phyloP scores from a whole-genome alignment of 2,329 filamentous ascomycete species.

The Drechslerella dactyloides region DNA sequence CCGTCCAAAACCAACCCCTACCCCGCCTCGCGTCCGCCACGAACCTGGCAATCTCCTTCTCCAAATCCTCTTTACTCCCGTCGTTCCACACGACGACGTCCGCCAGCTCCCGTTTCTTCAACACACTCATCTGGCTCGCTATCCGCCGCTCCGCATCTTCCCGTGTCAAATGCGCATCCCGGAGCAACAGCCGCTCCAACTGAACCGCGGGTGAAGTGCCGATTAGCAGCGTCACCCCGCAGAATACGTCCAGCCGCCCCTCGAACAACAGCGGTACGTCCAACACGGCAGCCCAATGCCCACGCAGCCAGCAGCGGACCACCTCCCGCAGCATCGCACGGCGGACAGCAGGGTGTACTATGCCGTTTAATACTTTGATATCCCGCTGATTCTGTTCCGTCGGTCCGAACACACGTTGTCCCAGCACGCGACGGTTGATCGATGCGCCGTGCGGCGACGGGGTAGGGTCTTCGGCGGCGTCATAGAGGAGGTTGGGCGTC shows the following conservation, averaged over 20 bases:
- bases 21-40: conserved; percentile 68
- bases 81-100: conserved; percentile 91
- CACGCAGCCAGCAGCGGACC: conserved; percentile 73
- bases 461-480: conserved; percentile 29
- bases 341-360: conserved; percentile 90
- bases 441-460: conserved; percentile 60
- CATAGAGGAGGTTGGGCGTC: conserved; percentile 82
- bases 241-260: conserved; percentile 81
- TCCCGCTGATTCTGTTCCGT: conserved; percentile 73
- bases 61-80: conserved; percentile 72
- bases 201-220: conserved; percentile 81
- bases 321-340: conserved; percentile 79
- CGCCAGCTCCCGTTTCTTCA: conserved; percentile 78
- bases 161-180: conserved; percentile 78
- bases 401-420: conserved; percentile 83
- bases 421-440: conserved; percentile 84
- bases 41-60: conserved; percentile 69
- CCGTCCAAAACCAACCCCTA: conserved; percentile 88
- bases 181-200: conserved; percentile 75
- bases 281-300: conserved; percentile 86
- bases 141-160: conserved; percentile 90
- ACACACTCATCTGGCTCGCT: conserved; percentile 82
- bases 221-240: conserved; percentile 84
- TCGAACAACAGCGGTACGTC: conserved; percentile 94
- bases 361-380: conserved; percentile 78